Conservation (phyloP, 176 grass and related monocot species). For the Paspalum notatum region DNA sequence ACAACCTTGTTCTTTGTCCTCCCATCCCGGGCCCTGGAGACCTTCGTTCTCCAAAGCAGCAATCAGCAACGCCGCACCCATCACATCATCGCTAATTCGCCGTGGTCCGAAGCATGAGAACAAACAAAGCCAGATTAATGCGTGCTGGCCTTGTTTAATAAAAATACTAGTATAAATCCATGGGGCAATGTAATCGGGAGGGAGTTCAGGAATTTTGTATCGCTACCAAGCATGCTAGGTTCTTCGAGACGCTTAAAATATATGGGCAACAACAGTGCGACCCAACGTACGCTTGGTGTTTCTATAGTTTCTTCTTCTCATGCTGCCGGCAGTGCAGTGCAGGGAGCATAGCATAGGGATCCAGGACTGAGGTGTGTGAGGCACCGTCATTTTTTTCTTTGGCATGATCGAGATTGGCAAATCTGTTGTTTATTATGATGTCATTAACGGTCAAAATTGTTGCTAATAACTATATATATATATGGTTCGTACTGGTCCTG, state of each 20-base stretch:
- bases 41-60: conserved; percentile 24
- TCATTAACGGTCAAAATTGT: conserved; percentile 59
- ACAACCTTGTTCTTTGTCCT: conserved; percentile 52
- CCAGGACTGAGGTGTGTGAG: conserved; percentile 4
- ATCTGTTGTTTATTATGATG: conserved; percentile 35
- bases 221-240: conserved; percentile 17
- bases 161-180: background rate
- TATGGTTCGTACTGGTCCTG: conserved; percentile 36
- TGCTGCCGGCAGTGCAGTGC: conserved; percentile 20
- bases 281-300: background rate
- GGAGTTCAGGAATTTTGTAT: conserved; percentile 46
- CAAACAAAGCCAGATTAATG: conserved; percentile 47
- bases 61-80: background rate
- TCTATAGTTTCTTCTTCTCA: conserved; percentile 5
- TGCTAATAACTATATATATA: conserved; percentile 40
- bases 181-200: conserved; percentile 59
- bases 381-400: conserved; percentile 9
- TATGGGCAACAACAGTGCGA: background rate
- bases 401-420: conserved; percentile 21
- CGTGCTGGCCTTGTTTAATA: conserved; percentile 4
- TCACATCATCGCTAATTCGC: conserved; percentile 43
- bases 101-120: conserved; percentile 31
- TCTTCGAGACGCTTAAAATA: conserved; percentile 24
- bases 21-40: conserved; percentile 6
- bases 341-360: conserved; percentile 45